These are phyloP conservation scores for Fomitopsis pulvina DNA, from an alignment of 768 basidiomycete genomes.

Conservation along the genomic window DNA sequence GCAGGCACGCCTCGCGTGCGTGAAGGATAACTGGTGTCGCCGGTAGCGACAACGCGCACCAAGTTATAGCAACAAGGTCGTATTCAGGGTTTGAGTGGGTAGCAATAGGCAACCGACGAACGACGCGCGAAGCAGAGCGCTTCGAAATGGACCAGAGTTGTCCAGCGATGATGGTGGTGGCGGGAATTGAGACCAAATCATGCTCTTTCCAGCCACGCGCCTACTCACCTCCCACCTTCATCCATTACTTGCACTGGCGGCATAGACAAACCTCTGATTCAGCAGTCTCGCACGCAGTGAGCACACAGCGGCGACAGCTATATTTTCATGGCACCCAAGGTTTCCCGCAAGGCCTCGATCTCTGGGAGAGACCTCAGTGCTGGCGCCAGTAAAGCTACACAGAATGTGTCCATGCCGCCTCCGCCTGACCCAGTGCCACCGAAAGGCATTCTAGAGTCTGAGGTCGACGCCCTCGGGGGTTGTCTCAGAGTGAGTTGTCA, in stretches of 20 bases:
- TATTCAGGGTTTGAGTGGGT: too few species aligned
- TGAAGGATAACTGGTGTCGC: too few species aligned
- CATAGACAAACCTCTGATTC: neutral
- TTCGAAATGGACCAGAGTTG: too few species aligned
- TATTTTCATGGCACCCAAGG: constrained; percentile 42
- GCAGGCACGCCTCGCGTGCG: too few species aligned
- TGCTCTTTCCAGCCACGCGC: neutral
- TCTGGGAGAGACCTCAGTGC: constrained; percentile 23
- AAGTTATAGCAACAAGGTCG: too few species aligned
- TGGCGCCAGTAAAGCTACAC: constrained; percentile 7
- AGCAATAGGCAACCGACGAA: too few species aligned
- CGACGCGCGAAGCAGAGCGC: too few species aligned
- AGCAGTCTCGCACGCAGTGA: constrained; percentile 3
- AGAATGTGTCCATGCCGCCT: constrained; percentile 44
- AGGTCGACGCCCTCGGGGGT: constrained; percentile 48
- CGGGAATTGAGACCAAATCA: constrained; percentile 1
- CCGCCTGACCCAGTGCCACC: constrained; percentile 38
- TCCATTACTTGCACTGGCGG: too few species aligned
- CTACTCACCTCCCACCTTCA: neutral
- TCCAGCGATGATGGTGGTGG: constrained; percentile 3
- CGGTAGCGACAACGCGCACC: too few species aligned
- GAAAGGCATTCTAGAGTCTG: constrained; percentile 50
- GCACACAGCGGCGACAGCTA: too few species aligned
- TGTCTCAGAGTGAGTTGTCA: constrained; percentile 47
- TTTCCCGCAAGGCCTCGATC: constrained; percentile 27